Evolutionary conservation across 2,329 filamentous ascomycete genomes (phyloP), one percentile per base, ranked within the genome.

Genomic region (Paecilomyces fulvus): DNA sequence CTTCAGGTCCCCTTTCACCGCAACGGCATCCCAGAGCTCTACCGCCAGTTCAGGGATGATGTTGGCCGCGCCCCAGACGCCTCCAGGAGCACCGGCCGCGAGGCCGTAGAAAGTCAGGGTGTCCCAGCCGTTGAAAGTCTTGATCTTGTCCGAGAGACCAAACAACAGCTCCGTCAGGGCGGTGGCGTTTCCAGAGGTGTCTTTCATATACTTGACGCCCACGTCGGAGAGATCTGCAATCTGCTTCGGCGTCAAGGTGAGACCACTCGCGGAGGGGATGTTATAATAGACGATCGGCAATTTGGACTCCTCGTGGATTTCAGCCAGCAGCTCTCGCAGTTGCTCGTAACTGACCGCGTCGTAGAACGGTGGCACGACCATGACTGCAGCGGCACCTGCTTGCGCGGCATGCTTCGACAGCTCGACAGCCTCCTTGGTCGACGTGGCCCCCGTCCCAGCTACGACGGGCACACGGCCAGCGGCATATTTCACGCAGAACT

Each of bases 61-160:
- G 56, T 81, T 80, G 1, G 77, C 74, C 0, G 78, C 76, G 0
- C 78, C 78, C 78, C 78, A 80, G 0, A 80, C 75, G 2, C 74
- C 76, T 2, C 79, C 79, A 50, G 76, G 76, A 8, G 77, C 76
- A 0, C 79, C 79, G 0, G 78, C 77, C 0, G 75, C 76, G 9
- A 81, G 65, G 9, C 79, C 78, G 59, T 80, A 80, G 62, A 81
- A 81, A 0, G 79, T 81, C 14, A 81, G 65, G 0, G 78, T 80
- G 57, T 81, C 79, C 79, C 78, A 81, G 1, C 79, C 79, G 56
- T 81, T 81, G 63, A 81, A 79, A 0, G 75, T 70, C 1, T 76
- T 80, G 58, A 80, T 75, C 25, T 70, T 62, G 54, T 74, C 67
- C 1, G 65, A 64, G 20, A 72, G 63, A 3, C 69, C 70, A 59